Evolutionary conservation across 768 basidiomycete genomes (phyloP), one percentile per base, ranked within the genome.

Genomic region (Boletus reticuloceps): DNA sequence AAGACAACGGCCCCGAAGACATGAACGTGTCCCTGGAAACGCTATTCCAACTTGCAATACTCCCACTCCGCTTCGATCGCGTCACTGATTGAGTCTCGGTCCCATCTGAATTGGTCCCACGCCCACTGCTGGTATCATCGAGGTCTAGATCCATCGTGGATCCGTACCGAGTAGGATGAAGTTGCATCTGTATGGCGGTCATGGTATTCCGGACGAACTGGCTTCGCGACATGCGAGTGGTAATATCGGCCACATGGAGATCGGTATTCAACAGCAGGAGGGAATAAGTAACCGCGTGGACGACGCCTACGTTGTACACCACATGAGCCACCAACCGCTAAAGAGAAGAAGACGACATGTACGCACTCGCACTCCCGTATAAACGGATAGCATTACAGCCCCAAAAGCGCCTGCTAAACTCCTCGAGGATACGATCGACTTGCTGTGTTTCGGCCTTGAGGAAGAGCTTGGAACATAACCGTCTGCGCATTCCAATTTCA

Each of bases 391-490:
- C 88, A 67, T 98, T 98, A 69, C 92, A 94, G 42, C 94, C 86
- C 83, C 86, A 97, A 70, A 93, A 99, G 10, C 93, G 84, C 39
- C 84, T 77, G 64, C 91, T 91, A 64, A 99, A 98, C 58, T 86
- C 87, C 56, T 93, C 94, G 6, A 99, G 79, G 58, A 99, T 98
- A 41, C 97, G 86, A 70, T 98, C 97, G 41, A 99, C 89, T 74
- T 98, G 95, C 67, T 99, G 97, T 0, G 96, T 96, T 71, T 99
- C 97, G 2, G 86, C 97, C 71, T 94, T 95, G 55, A 99, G 81
- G 69, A 82, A 98, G 3, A 99, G 80, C 69, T 96, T 97, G 13
- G 86, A 86, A 68, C 95, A 98, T 12, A 99, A 75, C 22, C 86
- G 86, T 58, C 95, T 94, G 16, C 38, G 1, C 10, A 19, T 25